Conservation (phyloP, 1,284 basidiomycete species). For the Amylostereum areolatum region DNA sequence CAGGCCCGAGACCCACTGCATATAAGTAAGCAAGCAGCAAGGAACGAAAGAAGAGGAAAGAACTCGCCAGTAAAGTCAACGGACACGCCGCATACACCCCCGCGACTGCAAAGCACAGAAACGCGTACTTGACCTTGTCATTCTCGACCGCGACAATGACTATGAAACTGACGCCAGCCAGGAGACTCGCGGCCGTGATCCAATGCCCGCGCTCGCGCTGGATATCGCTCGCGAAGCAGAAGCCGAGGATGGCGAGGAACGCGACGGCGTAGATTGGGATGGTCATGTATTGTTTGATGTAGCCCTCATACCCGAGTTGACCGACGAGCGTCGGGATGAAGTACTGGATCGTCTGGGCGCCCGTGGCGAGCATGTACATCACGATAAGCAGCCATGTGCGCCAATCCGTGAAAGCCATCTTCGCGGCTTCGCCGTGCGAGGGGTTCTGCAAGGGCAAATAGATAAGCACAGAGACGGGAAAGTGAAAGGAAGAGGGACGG, state of each 20-base stretch:
- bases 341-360: slow-evolving; percentile 38
- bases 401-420: slow-evolving; percentile 28
- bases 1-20: slow-evolving; percentile 15
- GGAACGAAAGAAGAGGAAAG: slow-evolving; percentile 23
- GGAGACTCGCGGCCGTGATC: slow-evolving; percentile 21
- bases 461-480: too few relatives aligned
- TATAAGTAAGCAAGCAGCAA: neutral
- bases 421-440: slow-evolving; percentile 28
- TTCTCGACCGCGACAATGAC: slow-evolving; percentile 26
- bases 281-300: slow-evolving; percentile 36
- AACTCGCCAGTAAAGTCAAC: slow-evolving; percentile 31
- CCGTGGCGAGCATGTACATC: slow-evolving; percentile 30
- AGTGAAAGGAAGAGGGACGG: too few relatives aligned
- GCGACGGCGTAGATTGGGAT: slow-evolving; percentile 34
- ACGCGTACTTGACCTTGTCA: slow-evolving; percentile 33
- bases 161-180: slow-evolving; percentile 31
- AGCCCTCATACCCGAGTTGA: slow-evolving; percentile 30
- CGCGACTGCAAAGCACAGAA: slow-evolving; percentile 38
- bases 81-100: slow-evolving; percentile 35
- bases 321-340: slow-evolving; percentile 34
- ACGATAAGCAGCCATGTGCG: slow-evolving; percentile 26
- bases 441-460: slow-evolving; percentile 12
- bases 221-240: slow-evolving; percentile 27
- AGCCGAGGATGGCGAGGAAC: slow-evolving; percentile 25
- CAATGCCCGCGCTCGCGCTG: slow-evolving; percentile 30